Evolutionary conservation across 257 asterid genomes (phyloP).

Genomic region (Petrea volubilis): DNA sequence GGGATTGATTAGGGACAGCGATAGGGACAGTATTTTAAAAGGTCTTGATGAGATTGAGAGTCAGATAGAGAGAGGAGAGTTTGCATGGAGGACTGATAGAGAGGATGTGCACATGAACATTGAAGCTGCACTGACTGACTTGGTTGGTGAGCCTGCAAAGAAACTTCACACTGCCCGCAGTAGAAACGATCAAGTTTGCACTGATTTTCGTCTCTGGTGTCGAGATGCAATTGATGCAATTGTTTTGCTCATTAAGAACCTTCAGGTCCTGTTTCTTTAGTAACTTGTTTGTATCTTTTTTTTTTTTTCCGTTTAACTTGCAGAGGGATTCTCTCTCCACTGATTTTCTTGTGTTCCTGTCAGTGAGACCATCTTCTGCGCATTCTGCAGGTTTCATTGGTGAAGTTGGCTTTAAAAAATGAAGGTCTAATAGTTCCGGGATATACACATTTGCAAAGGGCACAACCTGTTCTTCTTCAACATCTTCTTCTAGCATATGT

Average conservation of each 20-base stretch:
- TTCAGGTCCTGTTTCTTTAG: slow-evolving; percentile 57
- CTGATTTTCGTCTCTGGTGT: slow-evolving; percentile 94
- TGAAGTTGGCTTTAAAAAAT: slow-evolving; percentile 71
- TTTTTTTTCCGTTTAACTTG: neutral
- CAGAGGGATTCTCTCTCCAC: neutral
- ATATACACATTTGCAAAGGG: slow-evolving; percentile 96
- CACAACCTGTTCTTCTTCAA: slow-evolving; percentile 94
- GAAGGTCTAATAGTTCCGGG: slow-evolving; percentile 93
- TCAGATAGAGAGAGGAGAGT: slow-evolving; percentile 73
- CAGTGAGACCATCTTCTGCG: neutral
- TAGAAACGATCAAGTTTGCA: slow-evolving; percentile 93
- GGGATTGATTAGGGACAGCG: slow-evolving; percentile 87
- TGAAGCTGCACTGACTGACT: slow-evolving; percentile 92
- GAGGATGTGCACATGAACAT: slow-evolving; percentile 99
- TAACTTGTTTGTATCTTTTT: neutral
- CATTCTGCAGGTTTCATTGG: slow-evolving; percentile 56
- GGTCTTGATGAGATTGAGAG: slow-evolving; percentile 78
- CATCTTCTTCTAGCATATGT: slow-evolving; percentile 94
- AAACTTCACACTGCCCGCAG: slow-evolving; percentile 98
- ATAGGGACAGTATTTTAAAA: slow-evolving; percentile 56
- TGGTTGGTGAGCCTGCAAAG: slow-evolving; percentile 97
- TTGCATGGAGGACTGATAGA: slow-evolving; percentile 92
- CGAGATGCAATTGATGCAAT: slow-evolving; percentile 80
- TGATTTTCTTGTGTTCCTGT: slow-evolving; percentile 20
- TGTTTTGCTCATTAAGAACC: slow-evolving; percentile 51